These are phyloP conservation scores for Malus domestica DNA, from an alignment of 306 rosid genomes.

Conservation along the genomic window ASM211411v1 NC_041800.1:1614001-1614500, in stretches of 20 bases:
- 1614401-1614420: background rate
- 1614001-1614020: background rate
- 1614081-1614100: slow-evolving; percentile 6
- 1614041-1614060: background rate
- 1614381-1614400: background rate
- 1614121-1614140: background rate
- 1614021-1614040: background rate
- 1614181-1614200: background rate
- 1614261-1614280: background rate
- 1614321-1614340: background rate
- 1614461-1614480: slow-evolving; percentile 5
- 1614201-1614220: background rate
- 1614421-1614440: background rate
- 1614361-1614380: background rate
- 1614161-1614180: background rate
- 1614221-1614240: background rate
- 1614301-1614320: background rate
- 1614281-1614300: slow-evolving; percentile 4
- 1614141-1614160: background rate
- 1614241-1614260: background rate
- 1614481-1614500: slow-evolving; percentile 14
- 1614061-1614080: background rate
- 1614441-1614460: slow-evolving; percentile 16
- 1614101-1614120: background rate
- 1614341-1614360: background rate